Percentiles rank a stretch among this genome's conserved stretches.
Evolutionary conservation across 176 grass and related monocot species (phyloP).

Genomic region (Aegilops longissima): DNA sequence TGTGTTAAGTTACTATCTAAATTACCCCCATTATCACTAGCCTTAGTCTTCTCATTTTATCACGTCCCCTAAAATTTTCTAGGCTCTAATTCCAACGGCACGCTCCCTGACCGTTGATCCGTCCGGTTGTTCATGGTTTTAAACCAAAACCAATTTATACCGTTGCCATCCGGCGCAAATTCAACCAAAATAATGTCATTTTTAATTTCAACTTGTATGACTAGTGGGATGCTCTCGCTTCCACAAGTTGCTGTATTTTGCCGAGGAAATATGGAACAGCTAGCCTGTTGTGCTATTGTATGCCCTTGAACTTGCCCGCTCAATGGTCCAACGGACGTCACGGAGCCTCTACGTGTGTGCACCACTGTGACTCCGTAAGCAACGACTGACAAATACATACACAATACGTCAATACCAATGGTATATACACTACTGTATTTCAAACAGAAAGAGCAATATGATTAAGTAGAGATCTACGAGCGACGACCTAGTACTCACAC

Average conservation of each 20-base stretch:
- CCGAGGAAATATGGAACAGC: neutral
- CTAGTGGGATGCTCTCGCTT: neutral
- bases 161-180: neutral
- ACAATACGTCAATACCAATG: too few relatives aligned
- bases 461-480: too few relatives aligned
- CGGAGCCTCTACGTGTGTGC: neutral
- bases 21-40: too few relatives aligned
- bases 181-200: too few relatives aligned
- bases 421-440: too few relatives aligned
- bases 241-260: neutral
- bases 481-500: too few relatives aligned
- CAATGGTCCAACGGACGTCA: neutral
- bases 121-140: neutral
- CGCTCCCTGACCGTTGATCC: neutral
- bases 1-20: too few relatives aligned
- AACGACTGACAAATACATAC: too few relatives aligned
- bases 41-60: too few relatives aligned
- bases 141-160: too few relatives aligned
- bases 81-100: neutral
- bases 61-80: neutral
- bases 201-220: neutral
- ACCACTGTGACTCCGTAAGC: too few relatives aligned
- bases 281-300: neutral
- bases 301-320: neutral
- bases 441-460: too few relatives aligned